Base-by-base conservation (phyloP, 73 alveolate genomes). In the Tetrahymena elliotti region DNA sequence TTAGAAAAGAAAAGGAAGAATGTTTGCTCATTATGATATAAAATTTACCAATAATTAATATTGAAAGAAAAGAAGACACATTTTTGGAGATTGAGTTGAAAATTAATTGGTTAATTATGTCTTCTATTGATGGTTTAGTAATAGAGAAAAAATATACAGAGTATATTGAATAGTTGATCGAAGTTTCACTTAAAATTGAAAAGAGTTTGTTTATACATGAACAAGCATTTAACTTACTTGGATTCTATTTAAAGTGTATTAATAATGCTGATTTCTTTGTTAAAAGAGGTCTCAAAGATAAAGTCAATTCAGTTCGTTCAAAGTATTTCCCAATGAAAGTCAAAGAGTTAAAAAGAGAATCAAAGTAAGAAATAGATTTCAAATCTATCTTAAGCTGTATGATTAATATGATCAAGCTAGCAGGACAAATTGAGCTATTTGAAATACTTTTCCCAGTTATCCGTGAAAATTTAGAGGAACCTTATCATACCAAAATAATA, bases 381-480 rank as follows among this genome's bases (percentile, higher is more conserved):
- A 94, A 92, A 35, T 53, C 36, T 1, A 94, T 94, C 41, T 12
- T 94, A 12, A 38, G 52, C 1, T 83, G 83, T 33, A 39, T 94
- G 68, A 84, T 39, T 2, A 84, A 94, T 31, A 94, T 94, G 96
- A 94, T 94, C 20, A 94, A 94, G 52, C 22, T 94, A 33, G 93
- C 94, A 31, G 93, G 93, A 11, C 18, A 88, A 54, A 94, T 94
- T 88, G 88, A 94, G 92, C 53, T 84, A 18, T 31, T 94, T 47
- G 96, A 94, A 92, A 93, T 94, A 1, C 93, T 94, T 40, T 94
- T 94, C 93, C 96, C 96, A 13, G 53, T 94, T 18, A 35, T 94
- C 13, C 93, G 95, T 52, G 83, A 94, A 36, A 93, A 88, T 33
- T 35, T 94, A 24, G 93, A 94, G n/a, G 88, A 68, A 18, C 88